Base-by-base conservation (phyloP, 352 stramenopile species). In the Globisporangium cederbergense region DNA sequence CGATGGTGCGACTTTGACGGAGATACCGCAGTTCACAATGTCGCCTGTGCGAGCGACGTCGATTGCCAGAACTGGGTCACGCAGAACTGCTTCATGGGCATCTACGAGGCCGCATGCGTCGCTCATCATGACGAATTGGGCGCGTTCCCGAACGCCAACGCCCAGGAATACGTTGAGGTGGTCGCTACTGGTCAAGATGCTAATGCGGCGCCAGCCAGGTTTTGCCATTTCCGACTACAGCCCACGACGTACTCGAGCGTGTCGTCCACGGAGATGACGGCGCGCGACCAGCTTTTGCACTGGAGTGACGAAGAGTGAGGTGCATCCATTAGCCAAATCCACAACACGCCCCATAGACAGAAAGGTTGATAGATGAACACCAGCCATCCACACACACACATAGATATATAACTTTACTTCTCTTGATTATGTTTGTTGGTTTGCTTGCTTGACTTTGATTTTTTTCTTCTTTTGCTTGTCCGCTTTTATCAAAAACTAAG, bases 1-100 rank as follows among this genome's bases (percentile, higher is more conserved):
- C 77, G 80, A 9, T 91, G 83, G 83, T 91, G 83, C 52, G 80
- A 91, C 46, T 77, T 73, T 43, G 78, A 88, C 64, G 49, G 66
- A 20, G 38, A 20, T n/a, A 28, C 4, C 10, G 56, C 25, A 10
- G 22, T n/a, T 18, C 30, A 52, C 55, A 18, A 53, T 0, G 61
- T 91, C 14, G 10, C 71, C 0, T 91, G 82, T 50, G 43, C 18
- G 9, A 60, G 38, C 10, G 68, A 87, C 49, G 46, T 30, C 6
- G 70, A 88, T 18, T 91, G 83, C 49, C n/a, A 59, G 0, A 52
- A 76, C 13, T 89, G 72, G 77, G 78, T 89, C 0, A 53, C 38
- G 7, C 18, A 56, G 1, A 74, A 83, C 57, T 91, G 83, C 64
- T 87, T 91, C 53, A 88, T 91, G 75, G 60, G 62, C 5, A 76